Percentiles rank a stretch among this genome's conserved stretches.
phyloP scores from a whole-genome alignment of 2,329 filamentous ascomycete genomes.

The Apiospora malaysiana region DNA sequence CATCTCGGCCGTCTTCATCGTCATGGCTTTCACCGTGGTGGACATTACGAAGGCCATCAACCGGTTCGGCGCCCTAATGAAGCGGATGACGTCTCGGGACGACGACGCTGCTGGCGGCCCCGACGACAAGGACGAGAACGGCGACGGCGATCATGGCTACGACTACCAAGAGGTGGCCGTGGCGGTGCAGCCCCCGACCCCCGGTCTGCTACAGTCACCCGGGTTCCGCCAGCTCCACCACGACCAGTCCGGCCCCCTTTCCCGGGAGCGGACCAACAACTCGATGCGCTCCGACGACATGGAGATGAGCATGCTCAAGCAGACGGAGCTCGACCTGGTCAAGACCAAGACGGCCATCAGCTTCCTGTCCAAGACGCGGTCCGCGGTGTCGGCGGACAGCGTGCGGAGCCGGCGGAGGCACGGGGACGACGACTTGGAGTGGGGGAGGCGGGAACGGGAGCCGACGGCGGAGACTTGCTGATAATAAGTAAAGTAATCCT shows the following conservation, averaged over 20 bases:
- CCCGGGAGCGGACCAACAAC: conserved; percentile 23
- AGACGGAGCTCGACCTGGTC: conserved; percentile 23
- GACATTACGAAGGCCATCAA: conserved; percentile 38
- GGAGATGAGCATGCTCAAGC: conserved; percentile 23
- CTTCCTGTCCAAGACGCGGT: conserved; percentile 24
- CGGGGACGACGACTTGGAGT: conserved; percentile 22
- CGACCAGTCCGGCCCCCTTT: conserved; percentile 10
- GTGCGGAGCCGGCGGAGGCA: conserved; percentile 16
- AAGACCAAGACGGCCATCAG: conserved; percentile 25
- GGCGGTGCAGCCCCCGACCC: conserved; percentile 16
- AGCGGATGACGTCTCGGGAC: neutral
- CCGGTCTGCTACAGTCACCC: conserved; percentile 7
- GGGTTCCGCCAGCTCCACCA: neutral
- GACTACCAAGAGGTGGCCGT: conserved; percentile 4
- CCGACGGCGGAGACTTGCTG: conserved; percentile 23
- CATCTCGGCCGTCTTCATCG: conserved; percentile 45
- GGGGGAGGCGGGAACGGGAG: conserved; percentile 22
- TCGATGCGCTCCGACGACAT: conserved; percentile 22
- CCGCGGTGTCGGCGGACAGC: conserved; percentile 21
- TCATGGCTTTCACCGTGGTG: conserved; percentile 44
- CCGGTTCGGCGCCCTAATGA: conserved; percentile 17
- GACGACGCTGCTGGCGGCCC: neutral
- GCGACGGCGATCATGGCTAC: conserved; percentile 16
- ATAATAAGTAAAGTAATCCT: neutral
- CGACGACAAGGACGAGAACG: neutral